Evolutionary conservation across 768 basidiomycete genomes (phyloP), one percentile per base, ranked within the genome.

Genomic region (Podaxis sp.): DNA sequence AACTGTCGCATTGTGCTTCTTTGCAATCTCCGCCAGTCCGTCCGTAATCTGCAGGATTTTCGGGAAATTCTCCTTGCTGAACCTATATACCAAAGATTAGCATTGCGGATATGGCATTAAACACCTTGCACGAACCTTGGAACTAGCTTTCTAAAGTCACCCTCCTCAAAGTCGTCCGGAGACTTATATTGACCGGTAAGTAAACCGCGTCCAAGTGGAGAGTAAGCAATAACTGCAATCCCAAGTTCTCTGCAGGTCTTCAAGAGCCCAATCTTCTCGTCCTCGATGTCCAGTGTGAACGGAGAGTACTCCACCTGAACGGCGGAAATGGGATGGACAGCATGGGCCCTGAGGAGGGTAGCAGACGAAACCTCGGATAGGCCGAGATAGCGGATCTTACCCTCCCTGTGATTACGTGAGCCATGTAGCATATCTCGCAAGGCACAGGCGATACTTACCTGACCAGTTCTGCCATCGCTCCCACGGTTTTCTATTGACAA

Each of bases 231-330:
- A 21, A 82, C 73, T 47, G 76, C 72, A 38, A 82, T 73, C 11
- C 81, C 81, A 4, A 84, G 70, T 63, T 84, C 82, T 21, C 80
- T 69, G 10, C 76, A 76, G 0, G 80, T 77, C 27, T 75, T 69
- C 38, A 82, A 67, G 0, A 84, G 64, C 1, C 64, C 71, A 36
- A 80, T 74, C 61, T 76, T 73, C 6, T 73, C 69, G 58, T 77
- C 72, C 64, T 83, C 81, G 52, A 82, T 76, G 40, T 79, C 77
- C 6, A 82, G 71, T 2, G 73, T 74, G 65, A 82, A 81, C 1
- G 82, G 77, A 0, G 79, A 80, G 63, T 82, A 83, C 61, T 84
- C 81, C 32, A 82, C 72, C 68, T 84, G 79, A 9, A 83, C 67
- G 0, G 79, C 78, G 1, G 80, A 59, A 32, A 84, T 82, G 5